phyloP scores from a whole-genome alignment of 2,329 filamentous ascomycete genomes.

The Colletotrichum sp. region DNA sequence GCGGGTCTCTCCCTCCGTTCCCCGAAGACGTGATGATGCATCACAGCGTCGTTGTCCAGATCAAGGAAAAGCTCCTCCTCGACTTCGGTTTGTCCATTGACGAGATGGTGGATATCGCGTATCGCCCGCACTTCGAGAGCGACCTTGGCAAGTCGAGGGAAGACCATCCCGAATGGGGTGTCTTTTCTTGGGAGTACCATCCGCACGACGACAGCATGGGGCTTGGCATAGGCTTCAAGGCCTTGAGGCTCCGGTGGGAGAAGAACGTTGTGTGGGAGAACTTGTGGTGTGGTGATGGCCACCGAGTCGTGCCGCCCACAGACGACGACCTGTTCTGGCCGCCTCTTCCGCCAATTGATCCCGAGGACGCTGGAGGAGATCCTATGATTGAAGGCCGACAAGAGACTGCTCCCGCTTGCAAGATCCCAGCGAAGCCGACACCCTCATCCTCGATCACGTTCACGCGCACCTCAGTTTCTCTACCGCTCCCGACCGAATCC shows the following conservation, averaged over 20 bases:
- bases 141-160: not conserved
- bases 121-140: not conserved
- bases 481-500: not conserved
- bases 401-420: not conserved
- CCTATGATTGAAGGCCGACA: not conserved
- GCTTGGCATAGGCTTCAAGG: not conserved
- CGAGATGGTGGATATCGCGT: not conserved
- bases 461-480: not conserved
- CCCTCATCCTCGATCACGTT: not conserved
- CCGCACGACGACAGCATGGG: not conserved
- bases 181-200: slow-evolving; percentile 14
- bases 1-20: not conserved
- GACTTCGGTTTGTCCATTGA: not conserved
- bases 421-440: not conserved
- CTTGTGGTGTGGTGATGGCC: slow-evolving; percentile 16
- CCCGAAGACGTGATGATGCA: not conserved
- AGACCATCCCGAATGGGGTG: not conserved
- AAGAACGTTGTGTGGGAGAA: slow-evolving; percentile 31
- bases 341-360: not conserved
- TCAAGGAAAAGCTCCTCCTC: not conserved
- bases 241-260: slow-evolving; percentile 8
- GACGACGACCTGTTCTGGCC: not conserved
- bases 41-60: not conserved
- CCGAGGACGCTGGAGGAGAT: not conserved
- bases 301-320: not conserved